These are phyloP conservation scores for Chytridiales sp. DNA, from an alignment of 371 early-diverging fungal species.

Conservation along the genomic window DNA sequence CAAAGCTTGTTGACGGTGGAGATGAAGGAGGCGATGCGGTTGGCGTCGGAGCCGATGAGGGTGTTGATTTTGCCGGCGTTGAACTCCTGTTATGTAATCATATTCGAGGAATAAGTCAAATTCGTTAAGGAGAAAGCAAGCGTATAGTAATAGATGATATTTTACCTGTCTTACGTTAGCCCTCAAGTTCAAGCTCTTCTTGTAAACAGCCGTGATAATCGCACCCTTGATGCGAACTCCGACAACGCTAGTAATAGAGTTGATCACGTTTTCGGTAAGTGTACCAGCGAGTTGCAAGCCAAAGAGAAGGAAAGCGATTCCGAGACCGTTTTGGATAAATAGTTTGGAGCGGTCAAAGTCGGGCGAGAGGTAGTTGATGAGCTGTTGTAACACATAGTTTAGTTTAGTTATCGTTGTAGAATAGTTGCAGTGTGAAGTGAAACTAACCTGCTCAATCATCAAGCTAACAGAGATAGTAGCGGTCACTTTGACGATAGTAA, in stretches of 20 bases:
- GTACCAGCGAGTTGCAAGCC: slow-evolving; percentile 13
- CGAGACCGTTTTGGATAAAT: slow-evolving; percentile 16
- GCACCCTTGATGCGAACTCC: slow-evolving; percentile 73
- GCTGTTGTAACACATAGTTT: neutral
- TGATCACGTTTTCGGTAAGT: neutral
- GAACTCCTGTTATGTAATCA: slow-evolving; percentile 8
- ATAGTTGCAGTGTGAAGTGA: neutral
- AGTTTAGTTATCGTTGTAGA: neutral
- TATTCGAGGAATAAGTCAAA: neutral
- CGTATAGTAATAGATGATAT: neutral
- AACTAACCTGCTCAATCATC: slow-evolving; percentile 10
- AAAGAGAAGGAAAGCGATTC: slow-evolving; percentile 16
- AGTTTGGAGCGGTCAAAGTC: neutral
- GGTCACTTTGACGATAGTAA: neutral
- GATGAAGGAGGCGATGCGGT: slow-evolving; percentile 4
- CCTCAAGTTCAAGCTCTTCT: slow-evolving; percentile 49
- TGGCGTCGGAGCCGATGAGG: slow-evolving; percentile 23
- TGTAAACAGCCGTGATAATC: slow-evolving; percentile 77
- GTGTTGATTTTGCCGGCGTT: slow-evolving; percentile 30
- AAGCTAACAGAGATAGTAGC: slow-evolving; percentile 2
- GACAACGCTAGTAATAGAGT: slow-evolving; percentile 9
- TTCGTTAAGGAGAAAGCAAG: neutral
- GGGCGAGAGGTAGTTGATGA: neutral
- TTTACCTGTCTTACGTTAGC: slow-evolving; percentile 10
- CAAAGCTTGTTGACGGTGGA: slow-evolving; percentile 11